Evolutionary conservation across 2,329 filamentous ascomycete genomes (phyloP).

Genomic region (Fusarium nematophilum): DNA sequence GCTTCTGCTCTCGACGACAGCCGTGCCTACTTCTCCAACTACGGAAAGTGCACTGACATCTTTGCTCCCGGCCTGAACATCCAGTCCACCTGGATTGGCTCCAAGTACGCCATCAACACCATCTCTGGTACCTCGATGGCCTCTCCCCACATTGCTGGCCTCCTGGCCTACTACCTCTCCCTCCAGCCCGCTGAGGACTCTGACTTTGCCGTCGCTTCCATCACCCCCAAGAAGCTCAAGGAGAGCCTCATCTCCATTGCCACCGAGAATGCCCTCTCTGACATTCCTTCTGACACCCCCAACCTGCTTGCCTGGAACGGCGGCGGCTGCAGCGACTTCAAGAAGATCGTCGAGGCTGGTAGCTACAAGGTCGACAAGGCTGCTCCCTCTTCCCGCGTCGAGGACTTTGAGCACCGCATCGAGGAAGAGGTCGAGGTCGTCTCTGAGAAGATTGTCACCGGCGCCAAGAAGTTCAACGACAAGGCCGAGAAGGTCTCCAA

Average conservation of each 20-base stretch:
- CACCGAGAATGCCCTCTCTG: slow-evolving; percentile 80
- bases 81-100: slow-evolving; percentile 97
- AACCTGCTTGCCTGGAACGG: slow-evolving; percentile 99
- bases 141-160: slow-evolving; percentile 95
- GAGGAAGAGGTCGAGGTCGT: slow-evolving; percentile 71
- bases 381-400: slow-evolving; percentile 55
- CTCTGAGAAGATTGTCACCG: slow-evolving; percentile 66
- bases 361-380: slow-evolving; percentile 71
- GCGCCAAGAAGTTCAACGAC: slow-evolving; percentile 61
- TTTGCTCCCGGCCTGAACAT: slow-evolving; percentile 98
- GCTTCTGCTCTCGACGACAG: slow-evolving; percentile 93
- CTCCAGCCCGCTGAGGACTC: slow-evolving; percentile 92
- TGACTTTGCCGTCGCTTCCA: slow-evolving; percentile 86
- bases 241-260: slow-evolving; percentile 84
- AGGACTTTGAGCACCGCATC: slow-evolving; percentile 70
- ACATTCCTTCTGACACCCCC: slow-evolving; percentile 86
- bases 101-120: slow-evolving; percentile 95
- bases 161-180: slow-evolving; percentile 97
- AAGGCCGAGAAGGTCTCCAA: slow-evolving; percentile 72
- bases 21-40: slow-evolving; percentile 99
- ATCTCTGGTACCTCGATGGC: slow-evolving; percentile 99
- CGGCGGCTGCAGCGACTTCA: slow-evolving; percentile 92
- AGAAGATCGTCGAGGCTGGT: slow-evolving; percentile 79
- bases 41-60: slow-evolving; percentile 98
- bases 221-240: slow-evolving; percentile 96